These are phyloP conservation scores for Diaporthe sp. DNA, from an alignment of 2,329 filamentous ascomycete genomes.

Conservation along the genomic window DNA sequence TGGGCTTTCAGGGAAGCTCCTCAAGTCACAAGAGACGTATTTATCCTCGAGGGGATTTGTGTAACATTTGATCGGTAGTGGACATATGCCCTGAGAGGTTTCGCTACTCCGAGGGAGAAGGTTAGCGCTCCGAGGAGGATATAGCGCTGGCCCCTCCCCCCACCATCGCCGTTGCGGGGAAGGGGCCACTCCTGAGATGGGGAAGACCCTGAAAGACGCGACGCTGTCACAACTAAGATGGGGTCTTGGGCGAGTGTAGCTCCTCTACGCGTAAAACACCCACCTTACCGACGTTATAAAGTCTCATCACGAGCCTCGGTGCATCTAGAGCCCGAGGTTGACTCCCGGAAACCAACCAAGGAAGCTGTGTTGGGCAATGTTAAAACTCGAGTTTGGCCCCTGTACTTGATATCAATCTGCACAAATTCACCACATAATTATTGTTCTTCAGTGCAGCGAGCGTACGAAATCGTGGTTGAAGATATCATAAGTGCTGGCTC, in stretches of 20 bases:
- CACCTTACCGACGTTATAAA: conserved; percentile 16
- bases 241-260: background rate
- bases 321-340: background rate
- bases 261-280: background rate
- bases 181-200: background rate
- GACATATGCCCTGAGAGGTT: background rate
- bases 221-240: background rate
- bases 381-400: background rate
- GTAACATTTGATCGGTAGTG: background rate
- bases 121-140: conserved; percentile 10
- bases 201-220: conserved; percentile 14
- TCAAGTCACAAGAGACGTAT: background rate
- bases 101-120: conserved; percentile 12
- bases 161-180: conserved; percentile 22
- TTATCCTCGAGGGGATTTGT: background rate
- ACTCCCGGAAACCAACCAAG: background rate
- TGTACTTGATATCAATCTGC: background rate
- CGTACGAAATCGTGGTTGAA: background rate
- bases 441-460: background rate
- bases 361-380: background rate
- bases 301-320: conserved; percentile 8
- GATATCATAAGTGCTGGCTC: background rate
- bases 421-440: background rate
- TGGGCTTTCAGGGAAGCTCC: too few species aligned
- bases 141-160: conserved; percentile 21